Conservation (phyloP, 768 basidiomycete genomes). For the Lactarius trivialis region DNA sequence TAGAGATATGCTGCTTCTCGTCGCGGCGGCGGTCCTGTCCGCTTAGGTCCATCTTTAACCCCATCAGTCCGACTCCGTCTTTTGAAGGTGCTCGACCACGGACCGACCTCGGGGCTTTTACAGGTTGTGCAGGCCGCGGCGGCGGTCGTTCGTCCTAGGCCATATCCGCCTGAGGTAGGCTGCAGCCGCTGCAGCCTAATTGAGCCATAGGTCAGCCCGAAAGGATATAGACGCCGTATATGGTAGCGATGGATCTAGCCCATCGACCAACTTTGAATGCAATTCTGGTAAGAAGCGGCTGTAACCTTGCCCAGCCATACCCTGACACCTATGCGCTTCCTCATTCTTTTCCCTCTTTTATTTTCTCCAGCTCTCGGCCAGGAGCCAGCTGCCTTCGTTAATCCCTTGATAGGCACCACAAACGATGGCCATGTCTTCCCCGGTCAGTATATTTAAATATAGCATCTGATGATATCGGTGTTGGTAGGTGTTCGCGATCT, state of each 20-base stretch:
- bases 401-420: slow-evolving; percentile 57
- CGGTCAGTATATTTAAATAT: slow-evolving; percentile 32
- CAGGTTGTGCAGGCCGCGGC: too few species aligned
- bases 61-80: neutral
- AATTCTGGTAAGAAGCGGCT: neutral
- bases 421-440: slow-evolving; percentile 64
- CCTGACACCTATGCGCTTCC: neutral
- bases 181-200: neutral
- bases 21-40: too few species aligned
- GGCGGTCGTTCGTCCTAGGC: too few species aligned
- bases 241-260: too few species aligned
- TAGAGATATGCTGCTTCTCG: too few species aligned
- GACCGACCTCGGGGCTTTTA: neutral
- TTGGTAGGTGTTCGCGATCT: neutral
- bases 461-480: too few species aligned
- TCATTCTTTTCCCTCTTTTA: neutral
- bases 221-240: too few species aligned
- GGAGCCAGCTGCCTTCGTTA: slow-evolving; percentile 35
- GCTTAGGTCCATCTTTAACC: too few species aligned
- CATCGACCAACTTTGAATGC: too few species aligned
- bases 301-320: neutral
- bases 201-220: too few species aligned
- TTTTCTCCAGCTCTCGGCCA: neutral
- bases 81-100: neutral
- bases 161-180: too few species aligned